Conservation (phyloP, 306 rosid genomes). For the Sophora flavescens region DNA sequence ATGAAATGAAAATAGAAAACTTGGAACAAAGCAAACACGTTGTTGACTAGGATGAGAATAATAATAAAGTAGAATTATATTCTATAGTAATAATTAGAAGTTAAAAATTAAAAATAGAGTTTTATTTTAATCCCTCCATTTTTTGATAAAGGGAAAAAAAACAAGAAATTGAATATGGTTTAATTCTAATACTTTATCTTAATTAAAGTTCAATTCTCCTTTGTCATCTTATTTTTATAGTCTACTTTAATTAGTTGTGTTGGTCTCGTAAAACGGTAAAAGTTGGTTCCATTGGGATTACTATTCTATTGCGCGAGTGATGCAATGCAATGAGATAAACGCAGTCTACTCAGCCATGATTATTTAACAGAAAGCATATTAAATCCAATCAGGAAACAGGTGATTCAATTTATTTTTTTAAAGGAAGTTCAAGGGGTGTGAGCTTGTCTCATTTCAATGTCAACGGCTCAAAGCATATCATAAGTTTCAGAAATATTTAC, state of each 20-base stretch:
- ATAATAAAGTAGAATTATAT: too few species aligned
- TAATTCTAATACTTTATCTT: too few species aligned
- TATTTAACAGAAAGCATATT: slow-evolving; percentile 8
- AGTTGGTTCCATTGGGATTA: slow-evolving; percentile 9
- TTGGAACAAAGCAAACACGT: too few species aligned
- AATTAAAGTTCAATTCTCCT: not conserved
- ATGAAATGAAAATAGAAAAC: too few species aligned
- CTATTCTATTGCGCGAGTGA: slow-evolving; percentile 9
- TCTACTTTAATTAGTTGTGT: not conserved
- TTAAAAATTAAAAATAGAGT: too few species aligned
- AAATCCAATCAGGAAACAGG: slow-evolving; percentile 51
- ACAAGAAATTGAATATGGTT: too few species aligned
- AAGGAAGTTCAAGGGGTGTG: not conserved
- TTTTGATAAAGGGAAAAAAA: too few species aligned
- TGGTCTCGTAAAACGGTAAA: not conserved
- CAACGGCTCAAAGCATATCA: not conserved
- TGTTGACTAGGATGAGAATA: too few species aligned
- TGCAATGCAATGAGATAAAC: slow-evolving; percentile 11
- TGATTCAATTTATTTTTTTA: slow-evolving; percentile 11
- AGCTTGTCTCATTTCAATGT: not conserved
- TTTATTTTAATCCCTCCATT: too few species aligned
- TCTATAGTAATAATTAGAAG: too few species aligned
- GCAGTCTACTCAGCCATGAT: slow-evolving; percentile 17
- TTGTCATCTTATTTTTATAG: too few species aligned
- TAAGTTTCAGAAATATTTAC: not conserved